Evolutionary conservation across 345 rosid genomes (phyloP), one percentile per base, ranked within the genome.

Genomic region (Melaleuca quinquenervia): DNA sequence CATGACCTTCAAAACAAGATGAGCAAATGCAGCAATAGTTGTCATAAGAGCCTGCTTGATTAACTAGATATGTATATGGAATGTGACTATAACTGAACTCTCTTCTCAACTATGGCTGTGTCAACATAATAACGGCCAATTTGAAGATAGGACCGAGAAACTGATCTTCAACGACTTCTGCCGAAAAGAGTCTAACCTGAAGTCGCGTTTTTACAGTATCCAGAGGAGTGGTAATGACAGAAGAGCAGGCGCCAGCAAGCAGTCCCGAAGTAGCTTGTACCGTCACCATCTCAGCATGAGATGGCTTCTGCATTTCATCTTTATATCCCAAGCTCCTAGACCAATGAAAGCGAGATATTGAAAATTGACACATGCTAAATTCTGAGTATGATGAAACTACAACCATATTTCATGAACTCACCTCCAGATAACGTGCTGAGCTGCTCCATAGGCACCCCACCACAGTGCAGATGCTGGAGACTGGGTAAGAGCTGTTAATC

Each of bases 381-480:
- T 70, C 45, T 8, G 10, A 36, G 24, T 8, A 3, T 36, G 48
- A 70, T 70, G 1, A 51, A 55, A 36, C 70, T 74, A 36, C 70
- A 50, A 48, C n/a, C 82, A 27, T 9, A 41, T 58, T 27, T 18
- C 87, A 22, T 36, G 56, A 84, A 52, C 51, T 80, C 75, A 91
- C 95, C 94, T 94, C 95, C 95, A 93, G 56, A 94, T 89, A 18
- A 92, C 49, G 85, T 88, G 93, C 84, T 94, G 93, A 78, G 94
- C 91, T 62, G 93, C 85, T 84, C 93, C 94, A 80, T 93, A 94
- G 54, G 87, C 88, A 24, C 93, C 95, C 95, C 95, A 94, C 96
- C 96, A 94, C 82, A 93, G 91, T 36, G 95, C 96, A 85, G 91
- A 89, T 70, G 93, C 94, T 6, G 94, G 94, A 56, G 95, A 90